These are phyloP conservation scores for Thalassiosira allenii DNA, from an alignment of 352 stramenopile genomes.

Conservation along the genomic window DNA sequence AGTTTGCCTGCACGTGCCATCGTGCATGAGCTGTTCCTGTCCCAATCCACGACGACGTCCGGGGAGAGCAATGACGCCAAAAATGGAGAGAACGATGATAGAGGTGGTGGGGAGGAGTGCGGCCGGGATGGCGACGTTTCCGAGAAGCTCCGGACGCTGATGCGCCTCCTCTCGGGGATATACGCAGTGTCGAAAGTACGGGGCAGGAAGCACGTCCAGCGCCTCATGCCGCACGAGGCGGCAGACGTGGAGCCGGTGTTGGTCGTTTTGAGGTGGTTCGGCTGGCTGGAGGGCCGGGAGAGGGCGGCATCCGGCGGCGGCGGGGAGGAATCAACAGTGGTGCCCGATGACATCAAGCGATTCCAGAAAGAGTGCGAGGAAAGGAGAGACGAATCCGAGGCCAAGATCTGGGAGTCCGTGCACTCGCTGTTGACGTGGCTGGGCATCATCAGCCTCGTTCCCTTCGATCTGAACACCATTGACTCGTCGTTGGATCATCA, in stretches of 20 bases:
- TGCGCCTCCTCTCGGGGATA: slow-evolving; percentile 83
- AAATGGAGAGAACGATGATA: slow-evolving; percentile 29
- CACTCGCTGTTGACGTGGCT: slow-evolving; percentile 96
- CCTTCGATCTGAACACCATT: slow-evolving; percentile 96
- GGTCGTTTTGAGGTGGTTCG: slow-evolving; percentile 66
- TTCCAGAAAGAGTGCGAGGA: slow-evolving; percentile 44
- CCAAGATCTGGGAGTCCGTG: slow-evolving; percentile 88
- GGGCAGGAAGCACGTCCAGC: slow-evolving; percentile 94
- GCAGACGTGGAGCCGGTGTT: slow-evolving; percentile 95
- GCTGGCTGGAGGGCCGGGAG: slow-evolving; percentile 42
- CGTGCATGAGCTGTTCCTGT: slow-evolving; percentile 59
- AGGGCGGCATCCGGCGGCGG: slow-evolving; percentile 74
- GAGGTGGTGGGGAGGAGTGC: too few relatives aligned
- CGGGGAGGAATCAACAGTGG: slow-evolving; percentile 88
- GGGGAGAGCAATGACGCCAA: slow-evolving; percentile 19
- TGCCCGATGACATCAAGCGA: slow-evolving; percentile 33
- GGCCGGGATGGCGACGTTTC: neutral
- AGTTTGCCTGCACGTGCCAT: slow-evolving; percentile 85
- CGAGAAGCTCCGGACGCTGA: slow-evolving; percentile 46
- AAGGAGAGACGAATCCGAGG: slow-evolving; percentile 86
- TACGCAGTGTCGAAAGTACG: slow-evolving; percentile 97
- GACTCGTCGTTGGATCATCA: slow-evolving; percentile 88
- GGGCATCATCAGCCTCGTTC: slow-evolving; percentile 96
- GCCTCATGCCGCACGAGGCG: slow-evolving; percentile 95
- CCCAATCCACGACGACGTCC: neutral